phyloP scores from a whole-genome alignment of 2,329 filamentous ascomycete species.

The Biscogniauxia marginata region DNA sequence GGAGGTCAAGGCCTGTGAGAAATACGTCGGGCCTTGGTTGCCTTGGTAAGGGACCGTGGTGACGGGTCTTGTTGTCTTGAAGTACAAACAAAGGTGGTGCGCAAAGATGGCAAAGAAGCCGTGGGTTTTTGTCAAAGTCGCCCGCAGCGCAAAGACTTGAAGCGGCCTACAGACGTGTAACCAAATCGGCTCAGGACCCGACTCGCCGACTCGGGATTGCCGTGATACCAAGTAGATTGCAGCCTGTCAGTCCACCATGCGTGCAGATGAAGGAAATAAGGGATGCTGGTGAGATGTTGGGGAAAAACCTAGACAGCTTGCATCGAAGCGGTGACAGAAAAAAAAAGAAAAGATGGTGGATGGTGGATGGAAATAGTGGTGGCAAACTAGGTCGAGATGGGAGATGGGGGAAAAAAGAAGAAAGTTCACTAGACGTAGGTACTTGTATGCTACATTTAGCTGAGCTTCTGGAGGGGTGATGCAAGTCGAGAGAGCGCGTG shows the following conservation, averaged over 20 bases:
- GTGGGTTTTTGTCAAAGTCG: no score
- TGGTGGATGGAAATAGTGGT: background rate
- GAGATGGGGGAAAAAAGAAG: constrained; percentile 1
- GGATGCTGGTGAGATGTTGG: background rate
- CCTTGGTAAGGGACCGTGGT: no score
- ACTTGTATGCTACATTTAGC: background rate
- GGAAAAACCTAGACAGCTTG: no score
- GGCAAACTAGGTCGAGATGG: background rate
- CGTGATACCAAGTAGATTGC: background rate
- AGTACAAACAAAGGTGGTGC: no score
- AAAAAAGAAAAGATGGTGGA: background rate
- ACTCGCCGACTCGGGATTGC: background rate
- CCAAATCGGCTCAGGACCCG: background rate
- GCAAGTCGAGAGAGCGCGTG: no score
- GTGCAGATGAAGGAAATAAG: background rate
- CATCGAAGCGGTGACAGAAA: background rate
- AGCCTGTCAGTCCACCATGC: background rate
- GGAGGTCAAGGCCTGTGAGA: no score
- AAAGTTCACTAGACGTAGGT: background rate
- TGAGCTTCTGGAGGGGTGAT: background rate
- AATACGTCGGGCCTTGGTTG: no score
- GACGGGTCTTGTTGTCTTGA: no score
- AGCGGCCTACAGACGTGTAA: constrained; percentile 4
- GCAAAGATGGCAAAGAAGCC: no score
- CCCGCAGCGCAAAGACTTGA: constrained; percentile 2